Evolutionary conservation across 192 early-diverging fungal species (phyloP).

Genomic region (Rhizoclosmatium sp.): DNA sequence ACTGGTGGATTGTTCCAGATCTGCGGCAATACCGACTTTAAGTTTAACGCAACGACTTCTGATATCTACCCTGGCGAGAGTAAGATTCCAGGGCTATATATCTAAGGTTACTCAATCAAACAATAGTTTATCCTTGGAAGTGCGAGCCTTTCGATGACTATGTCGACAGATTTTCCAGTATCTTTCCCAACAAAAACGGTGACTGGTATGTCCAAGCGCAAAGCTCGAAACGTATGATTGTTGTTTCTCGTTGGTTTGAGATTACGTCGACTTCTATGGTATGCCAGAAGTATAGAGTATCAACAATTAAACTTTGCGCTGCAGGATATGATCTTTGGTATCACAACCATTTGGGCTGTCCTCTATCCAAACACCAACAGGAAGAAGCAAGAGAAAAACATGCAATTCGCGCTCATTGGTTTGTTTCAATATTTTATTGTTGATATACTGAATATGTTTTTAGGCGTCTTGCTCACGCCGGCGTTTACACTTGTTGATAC

Average conservation of each 20-base stretch:
- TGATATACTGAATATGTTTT: no score
- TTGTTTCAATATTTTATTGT: no score
- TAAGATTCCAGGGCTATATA: no score
- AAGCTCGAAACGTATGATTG: background rate
- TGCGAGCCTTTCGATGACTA: background rate
- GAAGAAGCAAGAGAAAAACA: no score
- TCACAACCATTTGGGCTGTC: conserved; percentile 7
- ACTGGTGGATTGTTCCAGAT: conserved; percentile 28
- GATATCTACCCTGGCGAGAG: background rate
- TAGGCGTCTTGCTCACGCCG: background rate
- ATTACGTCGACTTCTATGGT: background rate
- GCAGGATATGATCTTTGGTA: conserved; percentile 19
- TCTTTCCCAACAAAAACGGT: background rate
- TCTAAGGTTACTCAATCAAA: background rate
- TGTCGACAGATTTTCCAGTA: background rate
- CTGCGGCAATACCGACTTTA: conserved; percentile 18
- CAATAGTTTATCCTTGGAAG: background rate
- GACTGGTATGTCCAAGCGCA: conserved; percentile 3
- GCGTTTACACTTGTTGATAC: background rate
- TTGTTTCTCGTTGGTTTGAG: conserved; percentile 12
- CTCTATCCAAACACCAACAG: conserved; percentile 5
- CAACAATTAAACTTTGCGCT: no score
- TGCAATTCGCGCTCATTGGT: no score
- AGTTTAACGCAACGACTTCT: background rate
- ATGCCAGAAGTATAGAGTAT: no score